Evolutionary conservation across 1,284 basidiomycete genomes (phyloP), one percentile per base, ranked within the genome.

Genomic region (Cerrena zonata): DNA sequence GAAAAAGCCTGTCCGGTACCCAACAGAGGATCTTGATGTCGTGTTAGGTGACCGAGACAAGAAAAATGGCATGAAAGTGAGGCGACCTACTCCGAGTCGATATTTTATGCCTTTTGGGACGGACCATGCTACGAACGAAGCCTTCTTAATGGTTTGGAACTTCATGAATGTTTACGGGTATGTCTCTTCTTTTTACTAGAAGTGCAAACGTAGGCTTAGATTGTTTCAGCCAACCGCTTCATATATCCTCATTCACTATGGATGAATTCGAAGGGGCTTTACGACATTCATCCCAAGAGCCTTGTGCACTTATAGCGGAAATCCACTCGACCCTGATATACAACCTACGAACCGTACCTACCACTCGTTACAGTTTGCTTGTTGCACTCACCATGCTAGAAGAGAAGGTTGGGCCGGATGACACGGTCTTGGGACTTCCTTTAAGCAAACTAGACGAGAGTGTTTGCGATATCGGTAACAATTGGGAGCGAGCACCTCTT

Each of bases 231-330:
- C 86, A 89, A 77, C 86, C 94, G 2, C 75, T 99, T 13, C 83
- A 87, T 55, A 70, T 99, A 10, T 95, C 94, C n/a, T 74, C 86
- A 10, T 92, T 98, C 65, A 89, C 92, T 0, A 75, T 98, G 60
- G 96, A 99, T 66, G 96, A 98, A 60, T 92, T 89, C 63, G 93
- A 95, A 63, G 80, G 85, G 53, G 87, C 93, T 0, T 73, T 99
- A 24, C 83, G 86, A 47, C 95, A 99, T 66, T 74, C 77, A 13
- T 72, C 80, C 47, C 61, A 73, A 34, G 89, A 91, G 27, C 77
- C 84, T 2, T 94, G 92, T 59, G 64, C 78, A 27, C 74, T 99
- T 39, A 77, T 98, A 37, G 82, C 82, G 48, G 96, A 98, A 67
- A 78, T 96, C 34, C 94, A 99, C 67, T 86, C 89, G 0, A 81